Conservation (phyloP, 176 grass and related monocot genomes). For the Juncus inflexus region DNA sequence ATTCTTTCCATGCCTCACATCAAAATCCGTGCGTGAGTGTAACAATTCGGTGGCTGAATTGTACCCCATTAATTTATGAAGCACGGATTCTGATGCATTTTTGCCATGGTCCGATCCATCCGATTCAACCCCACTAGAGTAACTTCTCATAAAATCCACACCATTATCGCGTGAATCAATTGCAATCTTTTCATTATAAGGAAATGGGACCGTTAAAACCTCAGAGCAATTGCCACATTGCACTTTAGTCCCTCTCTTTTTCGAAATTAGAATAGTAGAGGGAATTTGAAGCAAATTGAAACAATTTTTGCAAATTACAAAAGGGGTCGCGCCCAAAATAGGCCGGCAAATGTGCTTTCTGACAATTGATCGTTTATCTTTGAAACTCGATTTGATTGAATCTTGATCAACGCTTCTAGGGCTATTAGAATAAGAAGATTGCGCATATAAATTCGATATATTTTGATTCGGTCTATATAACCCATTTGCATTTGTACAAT, state of each 20-base stretch:
- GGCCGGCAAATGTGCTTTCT: constrained; percentile 67
- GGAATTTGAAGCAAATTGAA: constrained; percentile 72
- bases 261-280: constrained; percentile 65
- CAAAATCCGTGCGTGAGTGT: constrained; percentile 34
- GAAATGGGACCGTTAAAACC: constrained; percentile 59
- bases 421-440: constrained; percentile 51
- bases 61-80: constrained; percentile 95
- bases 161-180: constrained; percentile 6
- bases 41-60: constrained; percentile 83
- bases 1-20: constrained; percentile 32
- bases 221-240: constrained; percentile 71
- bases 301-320: constrained; percentile 62
- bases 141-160: constrained; percentile 40
- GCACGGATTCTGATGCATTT: constrained; percentile 36
- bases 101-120: constrained; percentile 28
- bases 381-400: constrained; percentile 39
- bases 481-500: background rate
- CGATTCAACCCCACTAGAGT: constrained; percentile 30
- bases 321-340: constrained; percentile 70
- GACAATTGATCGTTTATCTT: constrained; percentile 33
- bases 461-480: constrained; percentile 23
- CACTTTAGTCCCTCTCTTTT: constrained; percentile 47
- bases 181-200: constrained; percentile 20
- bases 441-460: constrained; percentile 41
- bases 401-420: constrained; percentile 36